phyloP scores from a whole-genome alignment of 2,329 filamentous ascomycete genomes.

The Aspergillus melleus region DNA sequence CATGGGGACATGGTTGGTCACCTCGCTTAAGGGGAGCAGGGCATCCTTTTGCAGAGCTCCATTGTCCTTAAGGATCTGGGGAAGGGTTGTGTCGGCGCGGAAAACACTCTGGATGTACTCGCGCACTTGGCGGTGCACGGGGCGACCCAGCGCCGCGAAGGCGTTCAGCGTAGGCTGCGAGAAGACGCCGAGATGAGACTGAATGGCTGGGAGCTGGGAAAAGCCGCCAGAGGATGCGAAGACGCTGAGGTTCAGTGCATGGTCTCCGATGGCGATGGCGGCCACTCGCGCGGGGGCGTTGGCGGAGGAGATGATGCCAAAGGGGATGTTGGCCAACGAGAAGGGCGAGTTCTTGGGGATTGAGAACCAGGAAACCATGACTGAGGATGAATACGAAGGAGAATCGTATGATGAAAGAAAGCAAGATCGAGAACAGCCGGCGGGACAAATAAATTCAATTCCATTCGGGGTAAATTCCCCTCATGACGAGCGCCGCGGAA shows the following conservation, averaged over 20 bases:
- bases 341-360: constrained; percentile 66
- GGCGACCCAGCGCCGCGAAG: constrained; percentile 71
- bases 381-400: constrained; percentile 11
- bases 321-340: constrained; percentile 78
- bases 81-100: constrained; percentile 57
- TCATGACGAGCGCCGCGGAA: constrained; percentile 8
- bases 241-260: constrained; percentile 67
- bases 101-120: constrained; percentile 69
- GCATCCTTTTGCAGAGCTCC: constrained; percentile 55
- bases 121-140: constrained; percentile 67
- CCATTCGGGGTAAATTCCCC: neutral
- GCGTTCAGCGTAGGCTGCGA: constrained; percentile 66
- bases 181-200: constrained; percentile 63
- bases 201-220: constrained; percentile 55
- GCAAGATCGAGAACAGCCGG: neutral
- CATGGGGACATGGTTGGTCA: constrained; percentile 71
- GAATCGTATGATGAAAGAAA: neutral
- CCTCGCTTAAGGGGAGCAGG: constrained; percentile 59
- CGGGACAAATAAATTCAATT: neutral
- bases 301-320: constrained; percentile 73
- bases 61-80: constrained; percentile 65
- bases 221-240: constrained; percentile 64
- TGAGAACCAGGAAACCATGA: constrained; percentile 57
- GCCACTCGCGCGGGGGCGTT: constrained; percentile 58
- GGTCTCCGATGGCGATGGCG: constrained; percentile 70